Conservation (phyloP, 2,329 filamentous ascomycete species). For the Colletotrichum sp. region DNA sequence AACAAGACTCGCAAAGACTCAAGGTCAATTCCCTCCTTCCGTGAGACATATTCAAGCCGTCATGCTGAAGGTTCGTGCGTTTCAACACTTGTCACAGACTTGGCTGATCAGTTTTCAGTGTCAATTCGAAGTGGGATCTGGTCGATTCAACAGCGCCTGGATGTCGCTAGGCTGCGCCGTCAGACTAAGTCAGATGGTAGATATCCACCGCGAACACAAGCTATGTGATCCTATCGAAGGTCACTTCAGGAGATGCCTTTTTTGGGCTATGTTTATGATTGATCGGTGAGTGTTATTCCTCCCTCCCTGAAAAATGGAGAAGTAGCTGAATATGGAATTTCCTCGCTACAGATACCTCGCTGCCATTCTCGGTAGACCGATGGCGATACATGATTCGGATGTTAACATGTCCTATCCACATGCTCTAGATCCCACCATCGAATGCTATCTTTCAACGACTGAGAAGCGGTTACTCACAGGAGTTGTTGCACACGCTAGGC, state of each 20-base stretch:
- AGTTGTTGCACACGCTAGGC: neutral
- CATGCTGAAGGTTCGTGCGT: neutral
- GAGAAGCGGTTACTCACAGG: neutral
- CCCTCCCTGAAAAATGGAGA: accelerated
- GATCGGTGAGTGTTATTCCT: neutral
- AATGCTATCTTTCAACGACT: neutral
- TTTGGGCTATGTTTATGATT: neutral
- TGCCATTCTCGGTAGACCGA: neutral
- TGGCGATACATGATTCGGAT: neutral
- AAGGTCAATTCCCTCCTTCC: neutral
- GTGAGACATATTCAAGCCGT: neutral
- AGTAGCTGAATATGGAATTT: neutral
- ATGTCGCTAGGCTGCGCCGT: neutral
- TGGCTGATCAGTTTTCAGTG: neutral
- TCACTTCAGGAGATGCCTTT: neutral
- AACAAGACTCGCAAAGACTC: neutral
- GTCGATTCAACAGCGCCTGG: neutral
- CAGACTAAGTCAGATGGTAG: neutral
- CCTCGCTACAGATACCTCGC: neutral
- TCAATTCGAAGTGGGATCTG: neutral
- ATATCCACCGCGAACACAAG: neutral
- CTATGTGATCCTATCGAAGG: neutral
- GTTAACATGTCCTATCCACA: neutral
- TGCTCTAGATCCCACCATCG: accelerated
- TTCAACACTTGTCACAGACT: neutral